Base-by-base conservation (phyloP, 495 filamentous ascomycete genomes). In the Hyphodiscus hymeniophilus region DNA sequence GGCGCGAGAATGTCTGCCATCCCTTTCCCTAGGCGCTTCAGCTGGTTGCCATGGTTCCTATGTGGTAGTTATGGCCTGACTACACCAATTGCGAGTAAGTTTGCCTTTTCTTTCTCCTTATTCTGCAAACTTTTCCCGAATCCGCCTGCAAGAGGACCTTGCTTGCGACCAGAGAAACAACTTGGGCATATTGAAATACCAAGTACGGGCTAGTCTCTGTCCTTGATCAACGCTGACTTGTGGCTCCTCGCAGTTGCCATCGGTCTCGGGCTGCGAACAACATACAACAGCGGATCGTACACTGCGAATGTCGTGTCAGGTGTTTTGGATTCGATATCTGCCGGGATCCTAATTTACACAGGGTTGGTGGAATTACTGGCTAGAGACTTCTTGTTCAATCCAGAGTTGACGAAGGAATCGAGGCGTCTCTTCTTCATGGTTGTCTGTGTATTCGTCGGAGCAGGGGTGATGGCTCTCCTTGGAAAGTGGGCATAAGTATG, bases 341-440 rank as follows among this genome's bases (percentile, higher is more conserved):
- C 87, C 0, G 87, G 87, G 5, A 89, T 91, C 46, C 61, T 91
- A 47, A 78, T 91, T 32, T 91, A 89, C 58, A 89, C 85, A 0
- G 86, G 84, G 0, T 63, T 91, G 35, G 81, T 55, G 26, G 87
- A 92, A 67, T 62, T 92, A 44, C 79, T 92, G 77, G 87, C 87
- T 2, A 79, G 88, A 50, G 87, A 92, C 51, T 92, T 91, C 61
- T 76, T 92, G 73, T 92, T 89, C 61, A 85, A 82, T 60, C 64
- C 64, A 3, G 70, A 74, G 38, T 80, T 89, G 74, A 77, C 75
- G 45, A 71, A 73, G 22, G 78, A 77, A 5, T 68, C 64, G 0
- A 64, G 77, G 24, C 62, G 70, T 4, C 59, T 72, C n/a, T 67
- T 84, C 3, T 65, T 87, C 47, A 62, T 63, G 31, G 77, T 87